Evolutionary conservation across 495 filamentous ascomycete species (phyloP).

Genomic region (Podospora pseudopauciseta): DNA sequence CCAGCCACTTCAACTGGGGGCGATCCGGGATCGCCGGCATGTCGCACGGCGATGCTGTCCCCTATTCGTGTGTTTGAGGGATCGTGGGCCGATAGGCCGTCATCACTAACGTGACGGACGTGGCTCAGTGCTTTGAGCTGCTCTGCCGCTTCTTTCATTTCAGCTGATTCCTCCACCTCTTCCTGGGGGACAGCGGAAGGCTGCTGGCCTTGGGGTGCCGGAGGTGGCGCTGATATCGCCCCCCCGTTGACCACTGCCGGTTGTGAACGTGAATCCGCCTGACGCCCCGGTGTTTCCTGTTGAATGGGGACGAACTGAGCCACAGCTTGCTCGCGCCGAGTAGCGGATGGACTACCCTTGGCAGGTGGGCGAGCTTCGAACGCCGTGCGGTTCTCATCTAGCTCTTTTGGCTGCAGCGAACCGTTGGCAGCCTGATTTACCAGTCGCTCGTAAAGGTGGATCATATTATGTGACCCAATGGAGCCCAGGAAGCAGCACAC

Average conservation of each 20-base stretch:
- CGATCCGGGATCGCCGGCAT: conserved; percentile 40
- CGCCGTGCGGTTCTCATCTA: conserved; percentile 48
- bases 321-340: conserved; percentile 17
- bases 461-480: conserved; percentile 57
- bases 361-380: conserved; percentile 38
- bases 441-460: conserved; percentile 51
- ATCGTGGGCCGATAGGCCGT: conserved; percentile 28
- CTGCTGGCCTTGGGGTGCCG: neutral
- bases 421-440: conserved; percentile 40
- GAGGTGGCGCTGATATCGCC: neutral
- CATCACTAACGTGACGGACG: conserved; percentile 48
- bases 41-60: conserved; percentile 35
- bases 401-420: conserved; percentile 39
- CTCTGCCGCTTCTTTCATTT: conserved; percentile 58
- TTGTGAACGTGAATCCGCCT: conserved; percentile 12
- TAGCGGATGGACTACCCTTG: conserved; percentile 27
- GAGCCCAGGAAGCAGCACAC: conserved; percentile 55
- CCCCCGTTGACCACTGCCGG: neutral
- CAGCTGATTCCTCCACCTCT: conserved; percentile 54
- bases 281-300: conserved; percentile 33
- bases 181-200: conserved; percentile 36
- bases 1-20: conserved; percentile 38
- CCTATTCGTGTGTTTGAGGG: conserved; percentile 28
- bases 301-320: conserved; percentile 25
- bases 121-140: conserved; percentile 58